phyloP scores from a whole-genome alignment of 352 stramenopile genomes.

The Globisporangium irregulare region DNA sequence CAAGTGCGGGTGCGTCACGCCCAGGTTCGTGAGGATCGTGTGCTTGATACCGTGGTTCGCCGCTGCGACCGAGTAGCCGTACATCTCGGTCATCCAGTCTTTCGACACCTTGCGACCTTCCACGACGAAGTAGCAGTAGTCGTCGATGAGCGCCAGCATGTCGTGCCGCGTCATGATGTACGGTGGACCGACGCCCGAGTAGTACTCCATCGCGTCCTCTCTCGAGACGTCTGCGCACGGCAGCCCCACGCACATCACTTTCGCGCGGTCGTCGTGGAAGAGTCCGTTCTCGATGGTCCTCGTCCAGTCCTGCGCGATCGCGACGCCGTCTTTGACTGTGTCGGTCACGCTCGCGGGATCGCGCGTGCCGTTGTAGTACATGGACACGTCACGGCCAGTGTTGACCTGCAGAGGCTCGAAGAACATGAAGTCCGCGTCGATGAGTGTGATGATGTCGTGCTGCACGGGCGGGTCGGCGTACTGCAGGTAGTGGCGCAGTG shows the following conservation, averaged over 20 bases:
- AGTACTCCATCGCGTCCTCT: slow-evolving; percentile 26
- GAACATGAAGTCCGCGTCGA: slow-evolving; percentile 21
- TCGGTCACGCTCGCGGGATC: slow-evolving; percentile 16
- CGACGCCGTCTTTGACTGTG: slow-evolving; percentile 21
- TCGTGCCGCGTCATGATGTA: slow-evolving; percentile 39
- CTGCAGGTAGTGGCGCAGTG: slow-evolving; percentile 26
- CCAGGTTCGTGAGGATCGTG: slow-evolving; percentile 47
- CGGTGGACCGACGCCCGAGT: slow-evolving; percentile 22
- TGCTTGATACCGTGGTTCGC: slow-evolving; percentile 55
- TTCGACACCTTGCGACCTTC: slow-evolving; percentile 17
- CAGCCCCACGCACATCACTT: slow-evolving; percentile 14
- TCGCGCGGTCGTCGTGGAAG: slow-evolving; percentile 10
- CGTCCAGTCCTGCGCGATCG: slow-evolving; percentile 25
- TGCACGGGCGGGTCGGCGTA: slow-evolving; percentile 23
- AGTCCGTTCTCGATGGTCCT: not conserved
- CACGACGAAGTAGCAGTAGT: slow-evolving; percentile 27
- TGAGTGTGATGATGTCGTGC: slow-evolving; percentile 22
- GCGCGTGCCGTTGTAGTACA: slow-evolving; percentile 21
- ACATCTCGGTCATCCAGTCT: slow-evolving; percentile 64
- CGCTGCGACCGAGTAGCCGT: slow-evolving; percentile 42
- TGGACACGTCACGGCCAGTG: slow-evolving; percentile 15
- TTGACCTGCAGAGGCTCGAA: slow-evolving; percentile 23
- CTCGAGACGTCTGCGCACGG: slow-evolving; percentile 14
- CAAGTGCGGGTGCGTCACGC: slow-evolving; percentile 39
- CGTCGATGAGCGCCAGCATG: slow-evolving; percentile 22